Conservation (phyloP, 2,329 filamentous ascomycete genomes). For the Epichloe bromicola region DNA sequence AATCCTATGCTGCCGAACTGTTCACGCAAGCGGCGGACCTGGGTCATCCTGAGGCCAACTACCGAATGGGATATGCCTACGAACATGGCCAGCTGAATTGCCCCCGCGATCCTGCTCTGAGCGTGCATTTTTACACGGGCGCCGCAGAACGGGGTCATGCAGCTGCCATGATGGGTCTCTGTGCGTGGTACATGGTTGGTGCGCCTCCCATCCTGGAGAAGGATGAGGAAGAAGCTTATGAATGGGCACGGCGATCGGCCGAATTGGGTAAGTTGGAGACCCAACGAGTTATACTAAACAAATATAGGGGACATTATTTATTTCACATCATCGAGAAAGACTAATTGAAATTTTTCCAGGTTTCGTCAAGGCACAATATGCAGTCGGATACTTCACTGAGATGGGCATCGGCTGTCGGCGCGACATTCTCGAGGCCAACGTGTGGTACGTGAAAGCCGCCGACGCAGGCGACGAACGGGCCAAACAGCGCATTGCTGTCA, state of each 20-base stretch:
- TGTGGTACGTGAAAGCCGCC: constrained; percentile 95
- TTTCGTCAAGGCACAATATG: constrained; percentile 71
- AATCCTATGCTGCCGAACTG: constrained; percentile 79
- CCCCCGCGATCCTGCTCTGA: constrained; percentile 80
- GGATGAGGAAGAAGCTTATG: constrained; percentile 90
- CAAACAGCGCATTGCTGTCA: constrained; percentile 73
- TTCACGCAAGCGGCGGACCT: constrained; percentile 91
- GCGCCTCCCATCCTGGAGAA: constrained; percentile 85
- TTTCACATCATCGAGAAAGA: not conserved
- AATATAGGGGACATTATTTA: too few species aligned
- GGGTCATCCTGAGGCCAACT: constrained; percentile 75
- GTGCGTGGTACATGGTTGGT: constrained; percentile 96
- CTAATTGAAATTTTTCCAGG: constrained; percentile 28
- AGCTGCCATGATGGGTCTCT: constrained; percentile 92
- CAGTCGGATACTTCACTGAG: constrained; percentile 93
- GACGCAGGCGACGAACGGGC: constrained; percentile 85
- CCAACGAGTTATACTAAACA: too few species aligned
- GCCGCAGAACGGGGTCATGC: constrained; percentile 77
- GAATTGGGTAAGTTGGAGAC: constrained; percentile 53
- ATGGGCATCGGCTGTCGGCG: constrained; percentile 94
- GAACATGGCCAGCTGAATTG: constrained; percentile 83
- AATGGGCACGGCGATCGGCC: constrained; percentile 84
- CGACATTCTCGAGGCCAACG: constrained; percentile 91
- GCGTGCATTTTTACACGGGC: constrained; percentile 93
- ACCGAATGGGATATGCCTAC: constrained; percentile 88